These are phyloP conservation scores for Oidiodendron maius DNA, from an alignment of 495 filamentous ascomycete genomes.

Conservation along the genomic window DNA sequence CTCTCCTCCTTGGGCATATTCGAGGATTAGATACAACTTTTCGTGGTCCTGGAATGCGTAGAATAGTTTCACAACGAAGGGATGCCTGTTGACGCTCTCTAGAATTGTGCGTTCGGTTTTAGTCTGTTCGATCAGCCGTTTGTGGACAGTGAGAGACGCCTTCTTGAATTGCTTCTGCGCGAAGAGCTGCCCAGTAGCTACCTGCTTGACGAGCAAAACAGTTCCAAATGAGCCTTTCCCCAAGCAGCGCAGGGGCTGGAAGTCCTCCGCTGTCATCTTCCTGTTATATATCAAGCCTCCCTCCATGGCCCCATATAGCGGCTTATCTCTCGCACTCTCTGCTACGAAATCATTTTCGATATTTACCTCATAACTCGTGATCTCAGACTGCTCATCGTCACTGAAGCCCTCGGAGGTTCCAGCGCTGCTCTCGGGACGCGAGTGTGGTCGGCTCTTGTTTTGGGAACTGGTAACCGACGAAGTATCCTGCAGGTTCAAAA, in stretches of 20 bases:
- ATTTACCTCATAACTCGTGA: constrained; percentile 77
- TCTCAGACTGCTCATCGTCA: constrained; percentile 25
- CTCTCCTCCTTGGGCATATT: constrained; percentile 97
- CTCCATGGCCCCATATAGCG: constrained; percentile 31
- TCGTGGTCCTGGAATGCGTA: constrained; percentile 98
- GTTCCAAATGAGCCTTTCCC: constrained; percentile 89
- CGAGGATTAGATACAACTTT: constrained; percentile 95
- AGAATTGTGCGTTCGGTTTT: constrained; percentile 92
- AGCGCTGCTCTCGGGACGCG: constrained; percentile 21
- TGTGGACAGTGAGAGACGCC: constrained; percentile 85
- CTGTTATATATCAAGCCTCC: constrained; percentile 38
- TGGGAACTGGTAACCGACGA: constrained; percentile 28
- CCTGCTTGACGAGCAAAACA: constrained; percentile 86
- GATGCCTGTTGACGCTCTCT: constrained; percentile 91
- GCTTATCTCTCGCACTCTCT: constrained; percentile 50
- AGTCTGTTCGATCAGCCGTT: constrained; percentile 90
- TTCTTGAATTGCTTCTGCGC: constrained; percentile 99
- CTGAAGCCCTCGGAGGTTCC: constrained; percentile 22
- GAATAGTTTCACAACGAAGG: constrained; percentile 94
- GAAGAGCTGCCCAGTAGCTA: constrained; percentile 77
- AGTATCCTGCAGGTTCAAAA: constrained; percentile 41
- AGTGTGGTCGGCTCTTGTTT: constrained; percentile 14
- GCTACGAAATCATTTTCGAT: constrained; percentile 86
- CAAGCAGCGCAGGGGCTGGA: constrained; percentile 87
- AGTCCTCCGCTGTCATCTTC: constrained; percentile 90